Evolutionary conservation across 2,329 filamentous ascomycete species (phyloP), one percentile per base, ranked within the genome.

Genomic region (Mycocentrospora acerina): DNA sequence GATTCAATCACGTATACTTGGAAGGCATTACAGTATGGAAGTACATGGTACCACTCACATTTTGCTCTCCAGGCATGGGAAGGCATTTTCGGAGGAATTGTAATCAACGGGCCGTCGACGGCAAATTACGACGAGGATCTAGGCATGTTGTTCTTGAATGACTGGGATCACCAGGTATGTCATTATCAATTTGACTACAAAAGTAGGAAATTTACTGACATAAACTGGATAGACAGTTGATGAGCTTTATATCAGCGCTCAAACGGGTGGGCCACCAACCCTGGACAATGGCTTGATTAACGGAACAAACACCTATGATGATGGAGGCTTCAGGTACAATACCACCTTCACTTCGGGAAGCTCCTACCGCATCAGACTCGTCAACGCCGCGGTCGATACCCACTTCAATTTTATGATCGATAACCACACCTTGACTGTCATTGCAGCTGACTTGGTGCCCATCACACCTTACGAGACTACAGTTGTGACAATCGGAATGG

Each of bases 271-370:
- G 2, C 65, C 68, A 3, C 65, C 57, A 8, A 64, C 55, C 4
- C 50, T 72, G 9, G 68, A 71, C 48, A 73, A 66, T 32, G 68
- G 64, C 35, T 53, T 73, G 4, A 72, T 73, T 57, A 73, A 73
- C 47, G 70, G 70, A 15, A 67, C 62, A 42, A 73, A 73, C 44
- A 60, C 63, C 1, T 71, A 60, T 46, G 52, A 55, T 4, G 53
- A 59, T 29, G 57, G 51, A 10, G 55, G 59, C 4, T 51, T 42
- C 15, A 62, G 64, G 24, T 72, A 66, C 54, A 63, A 66, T 27
- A 42, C 40, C 1, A 43, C 49, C 3, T 73, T 74, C 44, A 48
- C 57, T 3, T 54, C 59, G 4, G 69, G 67, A 14, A 72, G 67
- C 28, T 68, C 60, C 1, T 70, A 74, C 35, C 64, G 64, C 3